phyloP scores from a whole-genome alignment of 371 early-diverging fungal species.

The Mortierella sp. region DNA sequence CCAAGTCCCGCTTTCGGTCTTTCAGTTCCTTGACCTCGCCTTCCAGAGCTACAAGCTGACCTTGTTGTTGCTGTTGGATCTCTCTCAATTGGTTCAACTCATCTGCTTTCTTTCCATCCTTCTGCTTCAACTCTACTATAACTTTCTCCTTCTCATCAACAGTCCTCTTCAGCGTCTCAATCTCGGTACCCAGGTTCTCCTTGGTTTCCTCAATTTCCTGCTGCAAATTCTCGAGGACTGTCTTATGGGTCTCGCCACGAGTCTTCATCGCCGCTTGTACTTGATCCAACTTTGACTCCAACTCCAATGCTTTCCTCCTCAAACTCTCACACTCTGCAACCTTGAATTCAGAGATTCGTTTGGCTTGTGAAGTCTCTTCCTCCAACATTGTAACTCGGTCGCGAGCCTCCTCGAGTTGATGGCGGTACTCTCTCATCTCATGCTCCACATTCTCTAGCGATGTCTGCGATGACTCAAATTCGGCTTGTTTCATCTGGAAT shows the following conservation, averaged over 20 bases:
- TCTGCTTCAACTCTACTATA: slow-evolving; percentile 17
- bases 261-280: slow-evolving; percentile 60
- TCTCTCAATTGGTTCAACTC: slow-evolving; percentile 14
- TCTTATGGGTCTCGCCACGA: slow-evolving; percentile 58
- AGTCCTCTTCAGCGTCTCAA: slow-evolving; percentile 53
- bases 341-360: slow-evolving; percentile 48
- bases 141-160: slow-evolving; percentile 69
- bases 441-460: slow-evolving; percentile 70
- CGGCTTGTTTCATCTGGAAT: slow-evolving; percentile 74
- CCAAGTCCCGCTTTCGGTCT: slow-evolving; percentile 35
- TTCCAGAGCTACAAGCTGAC: slow-evolving; percentile 29
- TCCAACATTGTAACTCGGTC: slow-evolving; percentile 66
- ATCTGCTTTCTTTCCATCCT: slow-evolving; percentile 15
- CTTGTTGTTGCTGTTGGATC: slow-evolving; percentile 22
- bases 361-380: slow-evolving; percentile 60
- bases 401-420: slow-evolving; percentile 64
- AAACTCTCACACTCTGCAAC: slow-evolving; percentile 57
- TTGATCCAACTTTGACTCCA: slow-evolving; percentile 50
- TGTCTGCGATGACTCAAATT: slow-evolving; percentile 77
- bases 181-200: slow-evolving; percentile 55
- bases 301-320: slow-evolving; percentile 50
- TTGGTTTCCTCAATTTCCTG: slow-evolving; percentile 62
- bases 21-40: slow-evolving; percentile 35
- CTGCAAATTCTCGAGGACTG: slow-evolving; percentile 60
- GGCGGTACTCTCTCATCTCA: slow-evolving; percentile 64